Evolutionary conservation across 2,329 filamentous ascomycete species (phyloP).

Genomic region (Aspergillus oerlinghausenensis): DNA sequence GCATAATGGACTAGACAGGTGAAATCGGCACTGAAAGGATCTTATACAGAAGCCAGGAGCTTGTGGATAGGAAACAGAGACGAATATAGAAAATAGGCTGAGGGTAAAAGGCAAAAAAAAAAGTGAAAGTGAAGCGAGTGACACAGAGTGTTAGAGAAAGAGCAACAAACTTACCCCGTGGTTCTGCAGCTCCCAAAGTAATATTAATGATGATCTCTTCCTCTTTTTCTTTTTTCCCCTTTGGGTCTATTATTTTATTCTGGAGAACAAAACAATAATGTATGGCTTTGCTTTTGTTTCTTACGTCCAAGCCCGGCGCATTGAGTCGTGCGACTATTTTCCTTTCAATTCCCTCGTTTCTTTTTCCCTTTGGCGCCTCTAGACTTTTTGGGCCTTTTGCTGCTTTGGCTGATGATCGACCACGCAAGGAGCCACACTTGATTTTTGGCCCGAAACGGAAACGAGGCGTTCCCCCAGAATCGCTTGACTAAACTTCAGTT

Average conservation of each 20-base stretch:
- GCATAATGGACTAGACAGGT: slow-evolving; percentile 12
- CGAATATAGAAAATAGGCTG: neutral
- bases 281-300: neutral
- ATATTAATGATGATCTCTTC: slow-evolving; percentile 2
- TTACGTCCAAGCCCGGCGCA: slow-evolving; percentile 14
- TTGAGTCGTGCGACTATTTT: slow-evolving; percentile 1
- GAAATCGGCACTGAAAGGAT: neutral
- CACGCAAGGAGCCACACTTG: slow-evolving; percentile 15
- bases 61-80: neutral
- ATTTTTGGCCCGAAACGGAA: neutral
- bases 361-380: neutral
- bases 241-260: slow-evolving; percentile 6
- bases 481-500: neutral
- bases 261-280: neutral
- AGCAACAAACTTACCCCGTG: slow-evolving; percentile 5
- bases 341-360: neutral
- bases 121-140: slow-evolving; percentile 2
- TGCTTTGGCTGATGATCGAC: slow-evolving; percentile 20
- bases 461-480: neutral
- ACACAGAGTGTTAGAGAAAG: neutral
- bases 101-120: neutral
- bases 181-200: slow-evolving; percentile 2
- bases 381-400: slow-evolving; percentile 9
- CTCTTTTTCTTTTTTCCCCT: neutral
- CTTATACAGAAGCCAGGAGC: neutral